Percentiles rank a stretch among this genome's conserved stretches.
These are phyloP conservation scores for Calonectria naviculata DNA, from an alignment of 2,329 filamentous ascomycete species.

Conservation along the genomic window DNA sequence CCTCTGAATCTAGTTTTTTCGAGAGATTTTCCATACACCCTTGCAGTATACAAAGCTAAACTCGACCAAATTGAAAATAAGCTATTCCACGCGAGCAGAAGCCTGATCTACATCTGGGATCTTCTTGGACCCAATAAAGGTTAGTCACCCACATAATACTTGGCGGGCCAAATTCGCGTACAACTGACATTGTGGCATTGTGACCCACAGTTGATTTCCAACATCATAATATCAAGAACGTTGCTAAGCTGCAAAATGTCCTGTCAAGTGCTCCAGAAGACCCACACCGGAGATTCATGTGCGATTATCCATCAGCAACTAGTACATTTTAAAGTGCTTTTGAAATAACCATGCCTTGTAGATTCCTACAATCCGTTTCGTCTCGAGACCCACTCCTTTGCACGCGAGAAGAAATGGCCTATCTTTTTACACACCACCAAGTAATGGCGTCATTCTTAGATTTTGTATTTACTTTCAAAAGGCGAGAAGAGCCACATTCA, in stretches of 20 bases:
- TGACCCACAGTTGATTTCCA: neutral
- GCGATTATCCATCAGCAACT: too few species aligned
- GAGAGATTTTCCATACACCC: neutral
- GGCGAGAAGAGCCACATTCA: neutral
- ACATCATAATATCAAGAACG: neutral
- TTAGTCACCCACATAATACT: neutral
- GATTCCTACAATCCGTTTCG: neutral
- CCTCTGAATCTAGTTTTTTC: neutral
- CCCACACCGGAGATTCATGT: neutral
- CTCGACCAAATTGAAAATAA: neutral
- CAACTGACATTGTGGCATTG: neutral
- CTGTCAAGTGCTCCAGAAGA: neutral
- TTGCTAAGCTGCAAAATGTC: neutral
- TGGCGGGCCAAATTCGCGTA: too few species aligned
- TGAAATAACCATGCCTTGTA: neutral
- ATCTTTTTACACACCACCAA: neutral
- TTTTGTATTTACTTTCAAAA: neutral
- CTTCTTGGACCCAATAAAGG: neutral
- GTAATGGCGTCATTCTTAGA: neutral
- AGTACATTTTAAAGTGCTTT: neutral
- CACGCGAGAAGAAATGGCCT: neutral
- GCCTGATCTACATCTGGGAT: neutral
- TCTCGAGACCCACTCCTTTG: neutral
- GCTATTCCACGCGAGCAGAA: neutral
- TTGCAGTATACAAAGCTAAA: neutral